These are phyloP conservation scores for Juncus effusus DNA, from an alignment of 176 grass and related monocot species.

Conservation along the genomic window DNA sequence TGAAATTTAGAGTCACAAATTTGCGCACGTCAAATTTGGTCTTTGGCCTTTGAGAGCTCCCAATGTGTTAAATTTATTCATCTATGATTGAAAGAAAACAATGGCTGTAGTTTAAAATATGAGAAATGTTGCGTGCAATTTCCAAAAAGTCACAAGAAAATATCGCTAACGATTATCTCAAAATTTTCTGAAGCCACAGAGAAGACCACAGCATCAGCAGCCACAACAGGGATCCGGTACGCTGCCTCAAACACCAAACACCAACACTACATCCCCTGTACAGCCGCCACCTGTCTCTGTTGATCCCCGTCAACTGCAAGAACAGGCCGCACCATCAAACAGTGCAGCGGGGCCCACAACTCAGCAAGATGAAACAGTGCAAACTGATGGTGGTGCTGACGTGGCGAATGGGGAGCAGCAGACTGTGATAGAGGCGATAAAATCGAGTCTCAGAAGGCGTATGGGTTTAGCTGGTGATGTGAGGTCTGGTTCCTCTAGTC, in stretches of 20 bases:
- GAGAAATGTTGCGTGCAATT: too few relatives aligned
- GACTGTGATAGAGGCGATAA: constrained; percentile 47
- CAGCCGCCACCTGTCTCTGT: constrained; percentile 31
- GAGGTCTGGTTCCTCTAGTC: constrained; percentile 18
- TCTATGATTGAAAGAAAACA: too few relatives aligned
- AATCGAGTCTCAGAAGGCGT: constrained; percentile 49
- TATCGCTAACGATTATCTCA: too few relatives aligned
- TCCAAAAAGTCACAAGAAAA: too few relatives aligned
- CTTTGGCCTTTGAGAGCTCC: too few relatives aligned
- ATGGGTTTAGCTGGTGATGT: constrained; percentile 29
- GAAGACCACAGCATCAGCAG: constrained; percentile 10
- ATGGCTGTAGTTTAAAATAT: too few relatives aligned
- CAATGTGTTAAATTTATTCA: too few relatives aligned
- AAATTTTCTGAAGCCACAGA: not conserved
- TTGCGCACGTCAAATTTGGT: too few relatives aligned
- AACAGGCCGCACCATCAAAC: not conserved
- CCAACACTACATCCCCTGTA: constrained; percentile 24
- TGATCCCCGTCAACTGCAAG: constrained; percentile 28
- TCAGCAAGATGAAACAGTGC: constrained; percentile 23
- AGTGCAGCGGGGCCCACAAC: constrained; percentile 1
- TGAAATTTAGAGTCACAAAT: too few relatives aligned
- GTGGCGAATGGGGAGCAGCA: constrained; percentile 34
- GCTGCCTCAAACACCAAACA: constrained; percentile 24
- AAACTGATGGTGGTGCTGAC: constrained; percentile 12
- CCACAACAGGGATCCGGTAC: not conserved